Evolutionary conservation across 768 basidiomycete genomes (phyloP).

Genomic region (Basidioascus undulatus): DNA sequence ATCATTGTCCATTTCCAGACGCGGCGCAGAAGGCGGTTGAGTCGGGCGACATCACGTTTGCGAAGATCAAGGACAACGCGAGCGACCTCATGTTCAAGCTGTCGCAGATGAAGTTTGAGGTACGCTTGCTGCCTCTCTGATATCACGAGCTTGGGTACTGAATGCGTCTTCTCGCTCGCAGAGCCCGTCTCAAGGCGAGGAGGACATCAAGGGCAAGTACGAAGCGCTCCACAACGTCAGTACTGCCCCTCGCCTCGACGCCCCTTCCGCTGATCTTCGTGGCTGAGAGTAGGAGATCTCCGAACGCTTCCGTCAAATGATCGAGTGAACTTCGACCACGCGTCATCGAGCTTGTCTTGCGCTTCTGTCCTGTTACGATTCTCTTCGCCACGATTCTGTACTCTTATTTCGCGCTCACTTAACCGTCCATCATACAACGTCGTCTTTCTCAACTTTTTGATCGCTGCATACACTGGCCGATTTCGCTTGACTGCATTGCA

Average conservation of each 20-base stretch:
- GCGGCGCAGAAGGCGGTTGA: constrained; percentile 64
- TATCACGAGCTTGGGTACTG: background rate
- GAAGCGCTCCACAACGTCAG: constrained; percentile 52
- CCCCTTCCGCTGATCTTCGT: no score
- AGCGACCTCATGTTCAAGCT: constrained; percentile 82
- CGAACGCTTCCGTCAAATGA: constrained; percentile 41
- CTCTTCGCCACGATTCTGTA: no score
- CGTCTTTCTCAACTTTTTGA: no score
- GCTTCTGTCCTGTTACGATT: no score
- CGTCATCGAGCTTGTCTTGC: no score
- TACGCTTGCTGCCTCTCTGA: background rate
- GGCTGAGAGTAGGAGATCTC: constrained; percentile 80
- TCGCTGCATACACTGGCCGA: no score
- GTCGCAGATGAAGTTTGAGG: constrained; percentile 68
- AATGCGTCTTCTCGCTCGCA: constrained; percentile 17
- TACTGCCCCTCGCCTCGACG: no score
- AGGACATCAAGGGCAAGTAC: constrained; percentile 53
- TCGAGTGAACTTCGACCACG: constrained; percentile 13
- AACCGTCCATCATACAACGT: no score
- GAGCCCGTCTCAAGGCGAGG: constrained; percentile 80
- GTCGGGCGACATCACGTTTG: constrained; percentile 58
- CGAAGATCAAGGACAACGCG: constrained; percentile 64
- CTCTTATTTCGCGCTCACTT: no score
- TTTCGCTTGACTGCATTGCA: no score
- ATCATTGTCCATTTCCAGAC: no score